phyloP scores from a whole-genome alignment of 2,329 filamentous ascomycete species.

The Epichloe elymi region DNA sequence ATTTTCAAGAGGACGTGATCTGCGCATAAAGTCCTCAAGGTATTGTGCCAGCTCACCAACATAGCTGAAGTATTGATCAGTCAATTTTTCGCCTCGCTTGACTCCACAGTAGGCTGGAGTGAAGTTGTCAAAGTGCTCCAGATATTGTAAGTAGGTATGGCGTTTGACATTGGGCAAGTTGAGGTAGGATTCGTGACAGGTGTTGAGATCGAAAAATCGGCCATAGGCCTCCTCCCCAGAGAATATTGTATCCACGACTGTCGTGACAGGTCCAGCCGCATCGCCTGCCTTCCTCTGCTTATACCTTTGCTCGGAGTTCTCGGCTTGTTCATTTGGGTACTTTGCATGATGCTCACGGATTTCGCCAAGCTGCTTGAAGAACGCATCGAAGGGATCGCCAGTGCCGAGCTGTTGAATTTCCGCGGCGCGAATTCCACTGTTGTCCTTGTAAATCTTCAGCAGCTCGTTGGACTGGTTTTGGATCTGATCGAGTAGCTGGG shows the following conservation, averaged over 20 bases:
- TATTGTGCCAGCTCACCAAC: constrained; percentile 69
- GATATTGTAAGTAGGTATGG: constrained; percentile 80
- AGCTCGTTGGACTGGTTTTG: constrained; percentile 73
- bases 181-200: constrained; percentile 73
- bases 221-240: constrained; percentile 92
- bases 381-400: constrained; percentile 79
- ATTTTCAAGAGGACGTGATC: constrained; percentile 76
- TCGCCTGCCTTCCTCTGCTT: constrained; percentile 52
- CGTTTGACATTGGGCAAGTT: constrained; percentile 82
- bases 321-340: constrained; percentile 88
- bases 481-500: constrained; percentile 76
- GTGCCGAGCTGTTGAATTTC: constrained; percentile 77
- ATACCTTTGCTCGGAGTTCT: constrained; percentile 90
- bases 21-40: constrained; percentile 75
- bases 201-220: constrained; percentile 80
- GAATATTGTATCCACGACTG: constrained; percentile 79
- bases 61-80: constrained; percentile 85
- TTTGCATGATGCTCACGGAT: constrained; percentile 80
- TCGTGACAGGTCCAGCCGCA: constrained; percentile 48
- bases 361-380: constrained; percentile 70
- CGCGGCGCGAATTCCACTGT: constrained; percentile 53
- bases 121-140: constrained; percentile 84
- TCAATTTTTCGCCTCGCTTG: constrained; percentile 73
- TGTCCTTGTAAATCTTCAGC: constrained; percentile 73
- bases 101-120: constrained; percentile 58